Conservation (phyloP, 768 basidiomycete species). For the Hydnum rufescens region DNA sequence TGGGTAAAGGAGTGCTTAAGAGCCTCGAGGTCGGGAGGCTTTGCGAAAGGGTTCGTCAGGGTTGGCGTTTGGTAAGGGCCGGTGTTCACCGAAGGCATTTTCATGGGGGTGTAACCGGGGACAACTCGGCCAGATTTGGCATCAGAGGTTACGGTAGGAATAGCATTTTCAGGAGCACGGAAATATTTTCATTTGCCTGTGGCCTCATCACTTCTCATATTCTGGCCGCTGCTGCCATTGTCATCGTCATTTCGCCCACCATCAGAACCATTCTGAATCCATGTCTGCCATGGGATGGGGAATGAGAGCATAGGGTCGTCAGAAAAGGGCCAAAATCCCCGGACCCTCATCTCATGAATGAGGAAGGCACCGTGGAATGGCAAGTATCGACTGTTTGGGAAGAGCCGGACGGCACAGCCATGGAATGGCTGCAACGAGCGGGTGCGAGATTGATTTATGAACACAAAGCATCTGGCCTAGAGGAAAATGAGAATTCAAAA, state of each 20-base stretch:
- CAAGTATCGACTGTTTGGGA: not conserved
- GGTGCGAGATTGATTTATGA: not conserved
- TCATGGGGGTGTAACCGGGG: no score
- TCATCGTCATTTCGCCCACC: not conserved
- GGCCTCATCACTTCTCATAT: not conserved
- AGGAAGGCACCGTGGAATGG: not conserved
- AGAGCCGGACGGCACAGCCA: not conserved
- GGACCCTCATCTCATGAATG: not conserved
- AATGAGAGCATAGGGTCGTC: not conserved
- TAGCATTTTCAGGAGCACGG: no score
- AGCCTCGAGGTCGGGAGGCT: not conserved
- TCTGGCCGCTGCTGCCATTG: not conserved
- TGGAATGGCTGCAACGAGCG: not conserved
- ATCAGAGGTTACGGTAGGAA: no score
- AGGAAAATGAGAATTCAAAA: not conserved
- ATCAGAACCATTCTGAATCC: not conserved
- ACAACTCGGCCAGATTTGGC: no score
- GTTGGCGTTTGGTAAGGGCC: not conserved
- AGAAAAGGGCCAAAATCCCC: not conserved
- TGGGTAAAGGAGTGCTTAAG: not conserved
- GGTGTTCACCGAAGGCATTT: not conserved
- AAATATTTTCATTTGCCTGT: not conserved
- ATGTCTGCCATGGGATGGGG: not conserved
- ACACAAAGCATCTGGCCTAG: not conserved
- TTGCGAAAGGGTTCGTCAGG: not conserved